Conservation (phyloP, 2,329 filamentous ascomycete species). For the Eurotiales sp. region DNA sequence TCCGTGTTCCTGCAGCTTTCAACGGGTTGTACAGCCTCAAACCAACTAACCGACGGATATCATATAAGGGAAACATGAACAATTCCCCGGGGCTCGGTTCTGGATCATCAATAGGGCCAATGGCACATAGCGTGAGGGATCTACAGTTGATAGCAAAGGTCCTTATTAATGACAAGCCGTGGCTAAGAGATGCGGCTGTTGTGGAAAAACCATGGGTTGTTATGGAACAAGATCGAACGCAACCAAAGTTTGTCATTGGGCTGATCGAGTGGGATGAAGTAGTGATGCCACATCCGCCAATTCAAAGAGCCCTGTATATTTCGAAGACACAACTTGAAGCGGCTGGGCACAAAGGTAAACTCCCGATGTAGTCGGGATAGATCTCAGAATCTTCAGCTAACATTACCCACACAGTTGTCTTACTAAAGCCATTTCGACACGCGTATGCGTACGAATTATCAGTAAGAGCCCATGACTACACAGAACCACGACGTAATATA, state of each 20-base stretch:
- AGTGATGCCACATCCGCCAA: neutral
- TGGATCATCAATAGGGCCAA: conserved; percentile 25
- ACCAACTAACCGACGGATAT: conserved; percentile 16
- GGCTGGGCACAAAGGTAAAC: neutral
- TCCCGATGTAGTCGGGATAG: neutral
- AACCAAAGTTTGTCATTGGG: neutral
- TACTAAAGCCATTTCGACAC: neutral
- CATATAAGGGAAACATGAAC: neutral
- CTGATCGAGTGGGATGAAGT: neutral
- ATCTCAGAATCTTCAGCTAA: neutral
- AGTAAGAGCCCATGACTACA: neutral
- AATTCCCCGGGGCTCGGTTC: conserved; percentile 18
- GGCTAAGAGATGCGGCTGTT: neutral
- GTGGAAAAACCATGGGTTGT: neutral
- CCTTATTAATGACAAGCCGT: neutral
- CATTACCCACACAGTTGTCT: neutral
- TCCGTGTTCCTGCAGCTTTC: conserved; percentile 23
- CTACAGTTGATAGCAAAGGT: neutral
- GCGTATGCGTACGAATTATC: neutral
- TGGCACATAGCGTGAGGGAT: conserved; percentile 17
- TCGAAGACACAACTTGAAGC: neutral
- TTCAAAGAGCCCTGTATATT: neutral
- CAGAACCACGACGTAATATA: neutral
- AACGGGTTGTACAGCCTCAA: conserved; percentile 33
- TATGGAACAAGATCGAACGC: neutral